Conservation (phyloP, 129 eudicot genomes). For the Centella asiatica region DNA sequence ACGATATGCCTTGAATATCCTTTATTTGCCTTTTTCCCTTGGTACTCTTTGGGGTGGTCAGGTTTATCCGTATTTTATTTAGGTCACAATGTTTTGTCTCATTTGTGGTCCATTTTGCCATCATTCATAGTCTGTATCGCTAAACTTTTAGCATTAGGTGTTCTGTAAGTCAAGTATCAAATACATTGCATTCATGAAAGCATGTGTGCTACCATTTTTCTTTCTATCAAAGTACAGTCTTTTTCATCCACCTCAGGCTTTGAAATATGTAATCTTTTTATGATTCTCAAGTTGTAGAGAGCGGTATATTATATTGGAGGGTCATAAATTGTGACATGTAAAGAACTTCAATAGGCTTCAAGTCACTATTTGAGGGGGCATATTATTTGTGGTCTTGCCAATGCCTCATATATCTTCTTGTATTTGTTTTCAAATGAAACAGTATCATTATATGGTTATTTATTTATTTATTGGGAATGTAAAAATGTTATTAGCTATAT, state of each 20-base stretch:
- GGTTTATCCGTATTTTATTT: constrained; percentile 19
- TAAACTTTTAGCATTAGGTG: constrained; percentile 28
- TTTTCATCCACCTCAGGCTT: neutral
- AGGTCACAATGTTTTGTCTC: constrained; percentile 27
- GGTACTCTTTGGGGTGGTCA: constrained; percentile 20
- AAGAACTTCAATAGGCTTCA: neutral
- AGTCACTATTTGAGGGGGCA: neutral
- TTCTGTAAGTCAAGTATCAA: constrained; percentile 29
- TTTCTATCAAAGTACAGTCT: constrained; percentile 17
- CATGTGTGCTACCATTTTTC: constrained; percentile 21
- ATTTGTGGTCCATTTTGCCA: constrained; percentile 14
- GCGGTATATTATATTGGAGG: neutral
- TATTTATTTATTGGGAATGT: neutral
- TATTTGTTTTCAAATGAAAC: neutral
- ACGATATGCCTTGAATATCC: constrained; percentile 20
- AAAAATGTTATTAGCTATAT: neutral
- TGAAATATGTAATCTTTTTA: no score
- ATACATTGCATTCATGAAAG: constrained; percentile 44
- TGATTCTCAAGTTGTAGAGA: no score
- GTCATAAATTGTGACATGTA: neutral
- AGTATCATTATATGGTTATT: neutral
- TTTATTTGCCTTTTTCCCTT: constrained; percentile 16
- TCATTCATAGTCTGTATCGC: no score
- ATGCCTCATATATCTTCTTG: no score
- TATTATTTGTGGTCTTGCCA: neutral